Evolutionary conservation across 768 basidiomycete genomes (phyloP).

Genomic region (Chalciporus pseudorubinellus): DNA sequence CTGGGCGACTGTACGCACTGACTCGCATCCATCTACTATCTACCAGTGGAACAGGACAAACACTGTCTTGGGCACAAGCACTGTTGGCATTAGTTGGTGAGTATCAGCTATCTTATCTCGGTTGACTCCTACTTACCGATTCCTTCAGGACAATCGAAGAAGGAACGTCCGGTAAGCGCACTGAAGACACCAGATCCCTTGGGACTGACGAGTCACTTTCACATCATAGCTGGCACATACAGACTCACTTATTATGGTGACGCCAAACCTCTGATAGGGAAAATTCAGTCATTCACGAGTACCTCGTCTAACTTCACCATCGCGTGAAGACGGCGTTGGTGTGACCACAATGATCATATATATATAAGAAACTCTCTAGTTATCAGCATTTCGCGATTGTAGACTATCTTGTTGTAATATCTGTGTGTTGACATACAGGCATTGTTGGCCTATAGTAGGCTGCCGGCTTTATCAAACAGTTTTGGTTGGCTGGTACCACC

Average conservation of each 20-base stretch:
- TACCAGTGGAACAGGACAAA: constrained; percentile 63
- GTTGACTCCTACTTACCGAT: background rate
- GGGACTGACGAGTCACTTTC: background rate
- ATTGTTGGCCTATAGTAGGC: too few relatives aligned
- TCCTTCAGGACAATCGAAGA: constrained; percentile 57
- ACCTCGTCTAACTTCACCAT: constrained; percentile 62
- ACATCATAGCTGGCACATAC: constrained; percentile 62
- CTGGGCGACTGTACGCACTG: constrained; percentile 63
- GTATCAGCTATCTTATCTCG: constrained; percentile 14
- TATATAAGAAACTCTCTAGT: background rate
- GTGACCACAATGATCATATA: background rate
- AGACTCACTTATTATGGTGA: constrained; percentile 73
- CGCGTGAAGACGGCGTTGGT: constrained; percentile 11
- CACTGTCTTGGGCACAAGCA: constrained; percentile 57
- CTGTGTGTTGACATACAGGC: too few relatives aligned
- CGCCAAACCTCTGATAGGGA: constrained; percentile 65
- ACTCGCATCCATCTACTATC: constrained; percentile 76
- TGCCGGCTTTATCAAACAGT: too few relatives aligned
- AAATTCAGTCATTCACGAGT: constrained; percentile 61
- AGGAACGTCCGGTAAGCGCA: constrained; percentile 39
- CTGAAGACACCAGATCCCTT: background rate
- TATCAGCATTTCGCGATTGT: too few relatives aligned
- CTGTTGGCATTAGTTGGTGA: constrained; percentile 66
- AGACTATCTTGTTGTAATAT: too few relatives aligned
- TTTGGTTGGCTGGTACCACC: too few relatives aligned